These are phyloP conservation scores for Cryptosporidium ryanae DNA, from an alignment of 169 alveolate species.

Conservation along the genomic window DNA sequence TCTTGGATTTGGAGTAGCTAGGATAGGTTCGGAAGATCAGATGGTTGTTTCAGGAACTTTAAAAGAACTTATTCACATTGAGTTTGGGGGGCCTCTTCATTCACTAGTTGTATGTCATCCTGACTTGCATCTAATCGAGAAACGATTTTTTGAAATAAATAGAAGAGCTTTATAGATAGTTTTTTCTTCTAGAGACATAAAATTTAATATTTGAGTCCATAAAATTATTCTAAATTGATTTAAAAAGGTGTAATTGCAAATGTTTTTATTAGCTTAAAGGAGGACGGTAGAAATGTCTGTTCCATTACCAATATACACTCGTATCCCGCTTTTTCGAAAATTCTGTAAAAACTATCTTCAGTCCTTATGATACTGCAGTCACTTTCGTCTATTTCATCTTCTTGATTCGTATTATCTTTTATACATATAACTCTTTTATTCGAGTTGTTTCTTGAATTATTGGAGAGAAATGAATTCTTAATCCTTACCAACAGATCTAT, in stretches of 20 bases:
- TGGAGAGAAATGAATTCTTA: slow-evolving; percentile 13
- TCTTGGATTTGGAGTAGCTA: slow-evolving; percentile 92
- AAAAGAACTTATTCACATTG: slow-evolving; percentile 84
- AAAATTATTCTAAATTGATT: not conserved
- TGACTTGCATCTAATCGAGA: slow-evolving; percentile 92
- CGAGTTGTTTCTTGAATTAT: not conserved
- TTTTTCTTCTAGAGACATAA: not conserved
- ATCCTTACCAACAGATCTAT: slow-evolving; percentile 35
- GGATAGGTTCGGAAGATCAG: slow-evolving; percentile 91
- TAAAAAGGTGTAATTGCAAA: slow-evolving; percentile 59
- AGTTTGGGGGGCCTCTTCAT: slow-evolving; percentile 95
- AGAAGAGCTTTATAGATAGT: not conserved
- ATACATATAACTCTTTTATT: slow-evolving; percentile 39
- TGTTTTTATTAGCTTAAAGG: slow-evolving; percentile 62
- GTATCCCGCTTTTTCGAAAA: slow-evolving; percentile 48
- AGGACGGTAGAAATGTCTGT: slow-evolving; percentile 57
- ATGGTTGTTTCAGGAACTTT: slow-evolving; percentile 87
- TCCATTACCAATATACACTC: slow-evolving; percentile 50
- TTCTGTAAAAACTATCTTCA: slow-evolving; percentile 9
- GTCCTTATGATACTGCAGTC: slow-evolving; percentile 53
- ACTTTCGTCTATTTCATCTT: slow-evolving; percentile 45
- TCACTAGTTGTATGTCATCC: slow-evolving; percentile 93
- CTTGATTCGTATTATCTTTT: slow-evolving; percentile 47
- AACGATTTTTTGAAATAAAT: slow-evolving; percentile 82
- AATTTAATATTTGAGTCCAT: not conserved